Percentiles rank a stretch among this genome's conserved stretches.
Conservation (phyloP, 306 rosid species). For the Lagenaria siceraria region DNA sequence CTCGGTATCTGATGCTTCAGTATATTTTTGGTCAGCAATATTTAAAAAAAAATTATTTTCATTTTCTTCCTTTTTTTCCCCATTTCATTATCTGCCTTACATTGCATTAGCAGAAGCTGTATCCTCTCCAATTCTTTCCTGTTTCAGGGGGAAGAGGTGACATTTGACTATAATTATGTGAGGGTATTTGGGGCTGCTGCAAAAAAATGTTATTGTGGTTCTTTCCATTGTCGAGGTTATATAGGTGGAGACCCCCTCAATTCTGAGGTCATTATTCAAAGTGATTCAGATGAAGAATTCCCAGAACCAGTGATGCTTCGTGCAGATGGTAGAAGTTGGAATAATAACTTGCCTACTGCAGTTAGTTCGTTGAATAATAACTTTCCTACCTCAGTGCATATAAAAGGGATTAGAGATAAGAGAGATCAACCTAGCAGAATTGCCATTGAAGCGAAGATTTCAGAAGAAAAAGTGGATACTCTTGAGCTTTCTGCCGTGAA, state of each 20-base stretch:
- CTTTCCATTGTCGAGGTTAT: conserved; percentile 75
- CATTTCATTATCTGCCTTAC: not conserved
- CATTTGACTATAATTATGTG: conserved; percentile 97
- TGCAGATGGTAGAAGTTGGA: conserved; percentile 27
- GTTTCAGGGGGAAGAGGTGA: conserved; percentile 94
- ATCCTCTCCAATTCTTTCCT: conserved; percentile 9
- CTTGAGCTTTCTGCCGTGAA: conserved; percentile 24
- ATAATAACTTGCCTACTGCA: conserved; percentile 12
- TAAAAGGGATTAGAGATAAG: conserved; percentile 25
- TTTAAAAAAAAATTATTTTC: not conserved
- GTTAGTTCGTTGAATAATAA: conserved; percentile 17
- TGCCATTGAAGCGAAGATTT: conserved; percentile 15
- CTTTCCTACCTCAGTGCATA: conserved; percentile 18
- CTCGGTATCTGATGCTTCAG: not conserved
- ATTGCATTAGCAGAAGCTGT: not conserved
- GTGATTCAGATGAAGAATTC: conserved; percentile 96
- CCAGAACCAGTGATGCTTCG: conserved; percentile 68
- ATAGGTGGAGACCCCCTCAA: conserved; percentile 84
- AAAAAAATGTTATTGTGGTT: conserved; percentile 82
- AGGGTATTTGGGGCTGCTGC: conserved; percentile 99
- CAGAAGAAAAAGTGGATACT: conserved; percentile 27
- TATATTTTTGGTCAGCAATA: not conserved
- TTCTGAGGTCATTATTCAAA: conserved; percentile 54
- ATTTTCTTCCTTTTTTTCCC: not conserved
- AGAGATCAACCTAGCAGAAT: conserved; percentile 19